Evolutionary conservation across 2,329 filamentous ascomycete species (phyloP), one percentile per base, ranked within the genome.

Genomic region (Teratosphaeria viscida): DNA sequence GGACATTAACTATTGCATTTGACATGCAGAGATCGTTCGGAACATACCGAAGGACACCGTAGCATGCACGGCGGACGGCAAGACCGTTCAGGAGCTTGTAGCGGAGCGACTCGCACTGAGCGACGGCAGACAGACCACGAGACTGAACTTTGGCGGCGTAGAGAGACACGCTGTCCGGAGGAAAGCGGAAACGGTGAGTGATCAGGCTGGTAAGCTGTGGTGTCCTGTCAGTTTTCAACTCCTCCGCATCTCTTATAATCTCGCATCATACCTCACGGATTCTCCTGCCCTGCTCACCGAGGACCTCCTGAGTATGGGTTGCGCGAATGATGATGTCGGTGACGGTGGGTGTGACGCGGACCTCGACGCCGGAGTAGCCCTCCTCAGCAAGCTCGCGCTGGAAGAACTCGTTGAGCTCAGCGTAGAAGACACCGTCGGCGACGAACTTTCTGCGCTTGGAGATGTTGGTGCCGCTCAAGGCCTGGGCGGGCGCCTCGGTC

Each of bases 141-240:
- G 96, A 97, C 86, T 97, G 94, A 77, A 99, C 94, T 88, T 99
- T 99, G 81, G 94, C 95, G 82, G 94, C 94, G 81, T 99, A 99
- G 76, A 99, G 91, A 70, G 94, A 97, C 79, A 99, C 94, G 73
- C 89, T 95, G 89, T 97, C 97, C 85, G 97, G 92, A 81, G 94
- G 92, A 88, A 99, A 99, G 86, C 96, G 96, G 90, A 99, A 99
- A 77, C 94, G 92, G 89, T 99, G 97, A 85, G 99, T 95, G 85
- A 99, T 99, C 78, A 99, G 88, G 75, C 91, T 96, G 78, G 94
- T 99, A 81, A 99, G 91, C 86, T 72, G 63, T 56, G 39, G 11
- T 5, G 8, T 37, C 53, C 16, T 32, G 53, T 54, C 27, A 54
- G 2, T 54, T 12, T 2, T 14, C n/a, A 54, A 16, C 37, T 19